phyloP scores from a whole-genome alignment of 371 early-diverging fungal species.

The Apophysomyces variabilis region DNA sequence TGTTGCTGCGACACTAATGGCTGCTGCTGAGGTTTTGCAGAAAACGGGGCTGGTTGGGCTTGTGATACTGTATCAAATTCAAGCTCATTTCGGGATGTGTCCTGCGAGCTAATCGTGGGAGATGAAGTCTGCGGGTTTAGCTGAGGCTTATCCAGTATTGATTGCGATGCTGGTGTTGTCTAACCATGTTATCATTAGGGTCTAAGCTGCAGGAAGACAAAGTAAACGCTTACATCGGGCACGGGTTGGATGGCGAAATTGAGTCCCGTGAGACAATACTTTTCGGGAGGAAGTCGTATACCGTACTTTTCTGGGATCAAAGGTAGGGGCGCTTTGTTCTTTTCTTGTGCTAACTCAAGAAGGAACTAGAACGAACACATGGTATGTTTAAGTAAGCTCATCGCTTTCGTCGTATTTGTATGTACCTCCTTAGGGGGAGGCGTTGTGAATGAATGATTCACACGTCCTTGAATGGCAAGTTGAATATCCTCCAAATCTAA shows the following conservation, averaged over 20 bases:
- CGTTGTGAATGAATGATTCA: constrained; percentile 87
- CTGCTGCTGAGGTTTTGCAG: constrained; percentile 8
- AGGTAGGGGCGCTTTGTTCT: constrained; percentile 90
- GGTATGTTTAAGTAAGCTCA: not conserved
- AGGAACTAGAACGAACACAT: constrained; percentile 62
- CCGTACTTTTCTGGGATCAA: constrained; percentile 89
- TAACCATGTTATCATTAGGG: constrained; percentile 10
- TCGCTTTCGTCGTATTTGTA: too few species aligned
- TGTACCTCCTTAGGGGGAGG: constrained; percentile 90
- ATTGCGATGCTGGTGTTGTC: constrained; percentile 47
- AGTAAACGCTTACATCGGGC: constrained; percentile 68
- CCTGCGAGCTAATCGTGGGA: not conserved
- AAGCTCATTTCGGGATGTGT: constrained; percentile 4
- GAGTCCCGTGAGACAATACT: constrained; percentile 84
- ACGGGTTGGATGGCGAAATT: constrained; percentile 81
- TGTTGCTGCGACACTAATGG: not conserved
- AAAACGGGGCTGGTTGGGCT: constrained; percentile 6
- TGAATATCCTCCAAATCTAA: constrained; percentile 92
- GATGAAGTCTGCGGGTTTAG: constrained; percentile 13
- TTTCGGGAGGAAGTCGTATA: constrained; percentile 91
- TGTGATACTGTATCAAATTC: constrained; percentile 13
- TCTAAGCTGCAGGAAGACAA: not conserved
- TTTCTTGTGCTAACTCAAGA: constrained; percentile 83
- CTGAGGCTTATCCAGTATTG: constrained; percentile 25
- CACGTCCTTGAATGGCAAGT: constrained; percentile 90